Conservation (phyloP, 768 basidiomycete species). For the Kwoniella botswanensis region DNA sequence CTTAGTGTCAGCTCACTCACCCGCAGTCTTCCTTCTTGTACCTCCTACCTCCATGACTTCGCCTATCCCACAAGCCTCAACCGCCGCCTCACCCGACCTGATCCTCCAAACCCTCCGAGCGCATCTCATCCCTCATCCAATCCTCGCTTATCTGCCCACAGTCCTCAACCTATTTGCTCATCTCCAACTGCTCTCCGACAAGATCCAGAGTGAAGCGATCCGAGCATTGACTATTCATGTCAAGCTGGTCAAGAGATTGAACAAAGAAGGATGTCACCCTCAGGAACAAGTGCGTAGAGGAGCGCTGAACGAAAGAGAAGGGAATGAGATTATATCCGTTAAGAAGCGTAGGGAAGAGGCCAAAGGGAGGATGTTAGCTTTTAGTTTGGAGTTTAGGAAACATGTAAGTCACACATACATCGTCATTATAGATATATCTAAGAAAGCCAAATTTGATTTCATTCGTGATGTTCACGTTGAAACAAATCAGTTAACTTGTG, state of each 20-base stretch:
- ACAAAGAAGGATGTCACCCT: constrained; percentile 1
- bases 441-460: too few species aligned
- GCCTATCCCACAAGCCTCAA: not conserved
- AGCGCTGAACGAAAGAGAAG: constrained; percentile 26
- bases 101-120: constrained; percentile 26
- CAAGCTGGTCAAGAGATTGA: constrained; percentile 3
- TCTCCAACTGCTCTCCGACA: constrained; percentile 23
- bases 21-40: not conserved
- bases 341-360: constrained; percentile 3
- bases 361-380: constrained; percentile 26
- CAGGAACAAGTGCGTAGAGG: constrained; percentile 5
- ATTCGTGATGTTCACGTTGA: too few species aligned
- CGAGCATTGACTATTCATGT: constrained; percentile 18
- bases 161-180: constrained; percentile 37
- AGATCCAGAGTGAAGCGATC: constrained; percentile 23
- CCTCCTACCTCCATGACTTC: not conserved
- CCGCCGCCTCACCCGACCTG: not conserved
- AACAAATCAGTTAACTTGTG: too few species aligned
- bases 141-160: constrained; percentile 14
- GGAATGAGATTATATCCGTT: constrained; percentile 8
- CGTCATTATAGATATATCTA: too few species aligned
- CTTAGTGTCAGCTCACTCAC: not conserved
- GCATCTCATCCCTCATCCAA: constrained; percentile 22
- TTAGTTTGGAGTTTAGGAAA: constrained; percentile 32
- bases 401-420: constrained; percentile 19